phyloP scores from a whole-genome alignment of 2,329 filamentous ascomycete genomes.

The Chaetomium sp. region DNA sequence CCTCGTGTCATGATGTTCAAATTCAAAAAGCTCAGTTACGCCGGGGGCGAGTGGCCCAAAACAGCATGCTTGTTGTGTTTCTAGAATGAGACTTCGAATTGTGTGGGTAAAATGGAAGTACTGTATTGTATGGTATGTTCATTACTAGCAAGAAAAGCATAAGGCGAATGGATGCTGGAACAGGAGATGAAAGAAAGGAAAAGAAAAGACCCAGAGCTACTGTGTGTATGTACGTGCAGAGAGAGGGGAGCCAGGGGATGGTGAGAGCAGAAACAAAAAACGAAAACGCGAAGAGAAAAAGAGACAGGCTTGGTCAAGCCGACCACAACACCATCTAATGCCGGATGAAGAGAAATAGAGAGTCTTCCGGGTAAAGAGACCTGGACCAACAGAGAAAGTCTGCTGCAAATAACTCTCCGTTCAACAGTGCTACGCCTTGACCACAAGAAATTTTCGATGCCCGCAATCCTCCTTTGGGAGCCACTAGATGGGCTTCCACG shows the following conservation, averaged over 20 bases:
- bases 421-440: background rate
- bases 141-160: constrained; percentile 3
- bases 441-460: too few relatives aligned
- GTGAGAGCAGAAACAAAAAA: background rate
- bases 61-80: too few relatives aligned
- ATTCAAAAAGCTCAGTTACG: too few relatives aligned
- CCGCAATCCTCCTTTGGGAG: too few relatives aligned
- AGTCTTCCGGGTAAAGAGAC: background rate
- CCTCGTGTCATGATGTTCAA: too few relatives aligned
- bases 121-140: constrained; percentile 2
- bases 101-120: background rate
- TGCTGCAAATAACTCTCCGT: background rate
- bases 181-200: background rate
- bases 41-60: too few relatives aligned
- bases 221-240: too few relatives aligned
- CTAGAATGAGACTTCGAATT: background rate
- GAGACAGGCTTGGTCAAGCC: constrained; percentile 1
- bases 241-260: too few relatives aligned
- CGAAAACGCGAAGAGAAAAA: background rate
- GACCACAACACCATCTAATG: constrained; percentile 4
- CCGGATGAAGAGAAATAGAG: background rate
- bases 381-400: background rate
- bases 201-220: background rate
- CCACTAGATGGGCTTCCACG: too few relatives aligned
- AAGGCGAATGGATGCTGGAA: background rate